Evolutionary conservation across 352 stramenopile genomes (phyloP), one percentile per base, ranked within the genome.

Genomic region (Phytophthora aleatoria): DNA sequence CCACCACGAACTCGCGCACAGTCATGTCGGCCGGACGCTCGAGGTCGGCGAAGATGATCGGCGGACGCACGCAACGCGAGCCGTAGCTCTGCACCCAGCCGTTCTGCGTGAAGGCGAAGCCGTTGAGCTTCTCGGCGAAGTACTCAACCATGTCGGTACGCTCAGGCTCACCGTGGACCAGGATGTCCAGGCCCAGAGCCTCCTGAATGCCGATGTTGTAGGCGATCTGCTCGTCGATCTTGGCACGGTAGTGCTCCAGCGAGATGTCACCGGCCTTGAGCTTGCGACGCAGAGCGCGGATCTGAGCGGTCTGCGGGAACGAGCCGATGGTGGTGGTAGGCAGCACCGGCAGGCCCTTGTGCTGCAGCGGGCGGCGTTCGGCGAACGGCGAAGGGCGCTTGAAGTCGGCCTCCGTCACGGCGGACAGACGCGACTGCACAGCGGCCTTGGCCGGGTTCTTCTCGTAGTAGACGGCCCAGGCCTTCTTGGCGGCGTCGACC

Each of bases 121-220:
- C 94, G 15, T 97, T 81, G 20, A 98, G 78, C 74, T 97, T 94
- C 77, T 97, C 87, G 4, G 84, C 94, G 69, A 98, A 98, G 79
- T 96, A 98, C 81, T 98, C 91, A 2, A 98, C 94, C 94, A 98
- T 98, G 76, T 98, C 94, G 3, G 90, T 98, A 65, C 92, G 89
- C 72, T 98, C 94, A 3, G 91, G 79, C 64, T 98, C 94, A 53
- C 94, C 94, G 69, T 98, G 94, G 31, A 98, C 94, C 2, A 98
- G 67, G 62, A 98, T 97, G 75, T 98, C 94, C 3, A 98, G 72
- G 31, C 91, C 94, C 5, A 98, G 65, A 3, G 82, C 88, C 73
- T 98, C 92, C 74, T 98, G 92, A 44, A 97, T 76, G 64, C 86
- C 88, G 45, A 98, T 97, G 69, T 90, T 90, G 73, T 89, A 96